Evolutionary conservation across 2,329 filamentous ascomycete species (phyloP), one percentile per base, ranked within the genome.

Genomic region (Colletotrichum sp.): DNA sequence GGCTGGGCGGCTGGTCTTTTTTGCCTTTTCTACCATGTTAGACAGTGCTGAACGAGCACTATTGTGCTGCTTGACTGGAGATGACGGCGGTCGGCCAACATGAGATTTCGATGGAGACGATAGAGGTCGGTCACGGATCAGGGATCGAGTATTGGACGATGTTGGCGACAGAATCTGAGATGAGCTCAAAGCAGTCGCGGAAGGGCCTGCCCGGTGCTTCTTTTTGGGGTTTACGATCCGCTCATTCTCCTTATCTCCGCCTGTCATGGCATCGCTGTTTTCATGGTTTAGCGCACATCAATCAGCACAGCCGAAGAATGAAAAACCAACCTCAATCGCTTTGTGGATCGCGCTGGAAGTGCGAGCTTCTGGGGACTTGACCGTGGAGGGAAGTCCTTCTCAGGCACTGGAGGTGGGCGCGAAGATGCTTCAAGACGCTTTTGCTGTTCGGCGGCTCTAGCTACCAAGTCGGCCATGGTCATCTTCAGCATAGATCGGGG

Each of bases 381-480:
- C 65, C 82, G 84, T 70, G 79, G 79, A 72, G 83, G 80, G 36
- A 81, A 80, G 78, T 91, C 89, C 82, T 91, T 92, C 65, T 85
- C 85, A 1, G 89, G 88, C 6, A 90, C 86, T 4, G 89, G 85
- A 15, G 89, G 88, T 78, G 86, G 86, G 71, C 80, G 83, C 67
- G 82, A 77, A 67, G 77, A 76, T 26, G 82, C 75, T 28, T 78
- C 75, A 8, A 80, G 80, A 67, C 80, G 81, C 73, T 86, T 84
- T 68, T 88, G 86, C 71, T 89, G 84, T 34, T 88, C 85, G n/a
- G 85, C 75, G 79, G 87, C 87, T 79, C 88, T 91, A 65, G 85
- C 82, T 15, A 96, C 83, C 10, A 99, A 88, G 60, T 98, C 96
- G 72, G 93, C 92, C 90, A 99, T 96, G 73, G 92, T 98, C 77